Conservation (phyloP, 768 basidiomycete genomes). For the Pisolithus orientalis region DNA sequence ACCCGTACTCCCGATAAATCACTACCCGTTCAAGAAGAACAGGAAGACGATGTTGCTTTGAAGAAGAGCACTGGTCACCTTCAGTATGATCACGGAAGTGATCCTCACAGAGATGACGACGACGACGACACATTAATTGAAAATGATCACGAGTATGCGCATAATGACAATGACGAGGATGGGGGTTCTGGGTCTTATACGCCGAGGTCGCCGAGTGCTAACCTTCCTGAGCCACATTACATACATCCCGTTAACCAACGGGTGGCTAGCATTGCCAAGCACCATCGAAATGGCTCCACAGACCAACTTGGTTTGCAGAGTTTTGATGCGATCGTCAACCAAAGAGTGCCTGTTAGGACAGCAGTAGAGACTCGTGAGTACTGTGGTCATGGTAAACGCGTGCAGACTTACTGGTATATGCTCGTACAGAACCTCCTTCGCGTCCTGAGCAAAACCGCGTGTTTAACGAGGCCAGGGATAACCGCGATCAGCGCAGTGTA, state of each 20-base stretch:
- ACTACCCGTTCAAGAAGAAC: slow-evolving; percentile 71
- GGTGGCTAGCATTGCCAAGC: slow-evolving; percentile 36
- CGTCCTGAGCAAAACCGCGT: slow-evolving; percentile 16
- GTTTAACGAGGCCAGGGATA: slow-evolving; percentile 16
- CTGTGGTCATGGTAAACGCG: slow-evolving; percentile 5
- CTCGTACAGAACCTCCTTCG: slow-evolving; percentile 12
- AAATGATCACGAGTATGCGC: slow-evolving; percentile 29
- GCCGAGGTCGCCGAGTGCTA: slow-evolving; percentile 59
- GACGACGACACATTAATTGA: slow-evolving; percentile 42
- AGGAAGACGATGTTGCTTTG: slow-evolving; percentile 52
- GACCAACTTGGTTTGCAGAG: slow-evolving; percentile 58
- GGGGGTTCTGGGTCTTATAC: slow-evolving; percentile 56
- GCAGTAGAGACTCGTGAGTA: slow-evolving; percentile 26
- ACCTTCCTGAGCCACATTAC: slow-evolving; percentile 46
- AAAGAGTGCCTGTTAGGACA: slow-evolving; percentile 29
- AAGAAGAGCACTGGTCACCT: slow-evolving; percentile 36
- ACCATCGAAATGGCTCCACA: slow-evolving; percentile 50
- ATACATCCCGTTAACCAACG: slow-evolving; percentile 21
- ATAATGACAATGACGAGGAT: slow-evolving; percentile 33
- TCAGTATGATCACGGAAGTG: slow-evolving; percentile 29
- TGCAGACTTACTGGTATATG: slow-evolving; percentile 13
- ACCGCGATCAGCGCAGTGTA: slow-evolving; percentile 12
- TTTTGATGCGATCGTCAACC: slow-evolving; percentile 52
- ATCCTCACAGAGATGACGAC: slow-evolving; percentile 39
- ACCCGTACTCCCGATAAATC: slow-evolving; percentile 65